Base-by-base conservation (phyloP, 148 eudicot genomes). In the Polygonum maritimum region DNA sequence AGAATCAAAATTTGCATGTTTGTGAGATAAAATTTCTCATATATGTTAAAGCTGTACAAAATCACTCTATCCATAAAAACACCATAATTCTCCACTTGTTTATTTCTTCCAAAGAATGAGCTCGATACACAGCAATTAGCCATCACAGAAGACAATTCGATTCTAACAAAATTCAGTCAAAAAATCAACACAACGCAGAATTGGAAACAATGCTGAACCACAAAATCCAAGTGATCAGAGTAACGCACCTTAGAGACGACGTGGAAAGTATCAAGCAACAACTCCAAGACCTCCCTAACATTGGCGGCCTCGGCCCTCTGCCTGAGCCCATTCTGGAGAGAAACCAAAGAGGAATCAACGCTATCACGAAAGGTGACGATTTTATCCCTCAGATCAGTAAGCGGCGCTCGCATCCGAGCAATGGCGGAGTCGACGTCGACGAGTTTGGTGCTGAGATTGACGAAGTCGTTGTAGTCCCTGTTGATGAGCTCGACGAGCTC, bases 211-310 rank as follows among this genome's bases (percentile, higher is more conserved):
- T 40, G n/a, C 35, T 65, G 33, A 65, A 26, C n/a, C 41, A 65
- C 45, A 67, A 11, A 62, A 47, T n/a, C 26, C 38, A 49, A 19
- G 22, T 51, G 71, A 55, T 45, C 69, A 69, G 54, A 18, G 21
- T 74, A 54, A 16, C 44, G 33, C 70, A 94, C 98, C 97, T 94
- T 94, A 12, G 98, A 95, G 35, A 95, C 97, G 5, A 90, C 94
- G 79, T 95, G 98, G 78, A 92, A 95, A 4, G 96, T 88, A 73
- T 95, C 97, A 1, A 95, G 93, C 91, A 95, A 83, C 79, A 90
- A 62, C 69, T 95, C 91, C 75, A 95, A 80, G 31, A 85, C 86
- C 84, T 92, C 97, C 75, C 97, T 76, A 4, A 93, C 93, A 39
- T 82, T 85, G 15, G 86, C 81, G 1, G 97, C 98, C 77, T 89